Evolutionary conservation across 1,284 basidiomycete species (phyloP).

Genomic region (Boletus holoroseus): DNA sequence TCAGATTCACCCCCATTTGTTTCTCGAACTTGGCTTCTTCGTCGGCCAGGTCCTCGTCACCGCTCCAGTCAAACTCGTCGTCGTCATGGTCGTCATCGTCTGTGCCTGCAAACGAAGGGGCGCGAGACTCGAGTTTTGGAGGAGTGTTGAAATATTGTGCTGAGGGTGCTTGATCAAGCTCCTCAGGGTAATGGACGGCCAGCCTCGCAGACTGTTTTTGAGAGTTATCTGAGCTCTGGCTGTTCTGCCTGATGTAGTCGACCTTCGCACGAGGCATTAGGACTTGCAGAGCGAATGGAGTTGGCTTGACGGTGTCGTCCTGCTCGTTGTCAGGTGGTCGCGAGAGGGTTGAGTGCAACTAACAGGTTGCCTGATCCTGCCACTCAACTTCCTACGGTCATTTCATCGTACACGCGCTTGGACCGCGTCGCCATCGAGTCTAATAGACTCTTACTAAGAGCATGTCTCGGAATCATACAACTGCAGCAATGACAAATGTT

Average conservation of each 20-base stretch:
- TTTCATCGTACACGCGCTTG: background rate
- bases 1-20: conserved; percentile 48
- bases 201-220: conserved; percentile 26
- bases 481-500: too few species aligned
- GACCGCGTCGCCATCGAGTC: too few species aligned
- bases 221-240: conserved; percentile 14
- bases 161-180: conserved; percentile 29
- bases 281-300: conserved; percentile 11
- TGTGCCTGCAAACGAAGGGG: conserved; percentile 47
- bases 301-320: conserved; percentile 22
- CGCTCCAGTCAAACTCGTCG: conserved; percentile 64
- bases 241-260: conserved; percentile 9
- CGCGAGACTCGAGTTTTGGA: conserved; percentile 36
- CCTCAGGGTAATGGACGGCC: conserved; percentile 51
- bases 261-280: conserved; percentile 11
- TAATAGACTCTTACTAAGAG: background rate
- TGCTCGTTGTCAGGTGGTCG: conserved; percentile 10
- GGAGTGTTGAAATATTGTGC: conserved; percentile 23
- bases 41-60: conserved; percentile 65
- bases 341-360: background rate
- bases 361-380: too few species aligned
- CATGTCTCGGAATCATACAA: background rate
- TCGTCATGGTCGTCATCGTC: conserved; percentile 56
- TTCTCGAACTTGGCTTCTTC: conserved; percentile 61
- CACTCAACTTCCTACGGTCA: background rate